Base-by-base conservation (phyloP, 306 rosid genomes). In the Echinosophora koreensis region DNA sequence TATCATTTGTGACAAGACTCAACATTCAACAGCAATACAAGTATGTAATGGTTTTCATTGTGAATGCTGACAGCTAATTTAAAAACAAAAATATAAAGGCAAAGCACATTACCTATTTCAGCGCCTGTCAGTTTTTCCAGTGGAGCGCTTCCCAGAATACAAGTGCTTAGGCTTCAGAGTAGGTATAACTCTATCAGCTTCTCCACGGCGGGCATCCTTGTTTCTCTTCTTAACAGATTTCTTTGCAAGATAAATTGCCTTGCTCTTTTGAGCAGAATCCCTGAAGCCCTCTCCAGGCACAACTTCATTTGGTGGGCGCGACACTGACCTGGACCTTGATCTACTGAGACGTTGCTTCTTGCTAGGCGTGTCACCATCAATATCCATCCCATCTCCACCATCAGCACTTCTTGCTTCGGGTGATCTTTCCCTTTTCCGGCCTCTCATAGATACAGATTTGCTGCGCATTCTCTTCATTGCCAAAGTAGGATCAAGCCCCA, bases 131-230 rank as follows among this genome's bases (percentile, higher is more conserved):
- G 93, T 93, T 84, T 90, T 93, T 22, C 98, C 97, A 41, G 0
- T 75, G 28, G 92, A 78, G 54, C 97, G 90, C 78, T 93, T 93
- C 74, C 98, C 98, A 47, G 97, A 78, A 80, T 3, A 93, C 76
- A 93, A 86, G 86, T 93, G 97, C 81, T 93, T 93, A 39, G 97
- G 97, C 80, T 84, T 91, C 75, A 88, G 42, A 66, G 52, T 88
- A 14, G 95, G 96, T 66, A 93, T 91, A 27, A 93, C 98, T 81
- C 98, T 88, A 78, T 93, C 98, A 62, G 97, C 97, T 81, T 93
- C 97, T 65, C 98, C 93, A 3, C 96, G 96, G 5, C 93, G 93
- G 42, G 98, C 92, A 17, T 91, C 66, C 82, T 91, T 91, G 83
- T 93, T 91, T 73, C 98, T 83, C 74, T 85, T 88, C 87, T 83